A percentile compares a stretch with the other conserved stretches of the same genome.
These are phyloP conservation scores for Globisporangium megalacanthum DNA, from an alignment of 352 stramenopile species.

Conservation along the genomic window DNA sequence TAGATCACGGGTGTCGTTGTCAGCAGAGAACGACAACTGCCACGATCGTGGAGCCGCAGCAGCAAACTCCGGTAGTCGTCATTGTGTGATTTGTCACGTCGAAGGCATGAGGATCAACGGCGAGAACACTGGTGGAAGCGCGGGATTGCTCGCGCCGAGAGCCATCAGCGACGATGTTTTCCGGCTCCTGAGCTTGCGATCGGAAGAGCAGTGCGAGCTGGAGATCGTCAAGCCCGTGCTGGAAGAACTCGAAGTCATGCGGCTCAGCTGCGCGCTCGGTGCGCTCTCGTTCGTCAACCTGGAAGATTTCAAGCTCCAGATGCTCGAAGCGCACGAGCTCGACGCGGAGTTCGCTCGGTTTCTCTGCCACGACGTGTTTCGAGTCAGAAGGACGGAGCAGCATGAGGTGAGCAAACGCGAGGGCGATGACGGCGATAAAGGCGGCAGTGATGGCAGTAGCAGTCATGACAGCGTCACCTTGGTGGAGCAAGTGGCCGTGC, in stretches of 20 bases:
- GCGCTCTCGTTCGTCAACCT: conserved; percentile 36
- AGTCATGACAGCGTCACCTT: too few species aligned
- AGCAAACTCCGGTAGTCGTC: too few species aligned
- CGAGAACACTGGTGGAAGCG: neutral
- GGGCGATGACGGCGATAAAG: neutral
- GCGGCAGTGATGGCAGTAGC: neutral
- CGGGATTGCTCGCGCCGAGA: neutral
- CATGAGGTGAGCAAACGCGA: neutral
- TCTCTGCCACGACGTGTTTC: conserved; percentile 44
- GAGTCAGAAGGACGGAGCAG: too few species aligned
- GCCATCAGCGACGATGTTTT: conserved; percentile 32
- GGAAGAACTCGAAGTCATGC: conserved; percentile 61
- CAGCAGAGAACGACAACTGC: too few species aligned
- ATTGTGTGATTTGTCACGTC: too few species aligned
- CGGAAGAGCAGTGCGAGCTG: conserved; percentile 57
- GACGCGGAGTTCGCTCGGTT: conserved; percentile 63
- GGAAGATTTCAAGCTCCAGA: conserved; percentile 47
- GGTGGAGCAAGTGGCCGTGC: conserved; percentile 31
- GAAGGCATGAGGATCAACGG: too few species aligned
- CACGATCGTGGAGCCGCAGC: too few species aligned
- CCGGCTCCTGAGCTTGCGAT: conserved; percentile 42
- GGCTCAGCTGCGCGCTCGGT: conserved; percentile 46
- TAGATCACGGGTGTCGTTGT: too few species aligned
- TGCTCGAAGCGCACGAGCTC: conserved; percentile 52
- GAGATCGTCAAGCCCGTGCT: conserved; percentile 67